Evolutionary conservation across 176 grass and related monocot species (phyloP), one percentile per base, ranked within the genome.

Genomic region (Neostapfia colusana): DNA sequence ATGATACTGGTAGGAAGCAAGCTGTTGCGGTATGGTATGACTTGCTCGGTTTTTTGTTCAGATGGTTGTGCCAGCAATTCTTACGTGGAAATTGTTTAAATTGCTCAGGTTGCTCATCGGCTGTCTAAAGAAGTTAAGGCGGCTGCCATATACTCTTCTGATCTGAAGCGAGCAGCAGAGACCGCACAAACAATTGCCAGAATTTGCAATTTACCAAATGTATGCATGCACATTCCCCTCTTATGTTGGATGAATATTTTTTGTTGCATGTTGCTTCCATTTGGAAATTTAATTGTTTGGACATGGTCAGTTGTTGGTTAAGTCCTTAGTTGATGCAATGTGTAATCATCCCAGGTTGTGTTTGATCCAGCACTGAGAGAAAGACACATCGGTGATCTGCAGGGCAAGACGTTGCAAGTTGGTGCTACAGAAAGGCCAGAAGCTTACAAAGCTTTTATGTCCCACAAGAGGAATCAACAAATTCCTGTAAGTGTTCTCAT

Each of bases 1-100:
- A 99, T 87, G 95, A 92, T 40, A 86, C 66, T 82, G 92, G 95
- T 56, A 92, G 89, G 45, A 74, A 87, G 39, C 92, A 99, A 87
- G 95, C 89, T 36, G 68, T 73, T 75, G 85, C 62, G 85, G 95
- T 99, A 92, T 88, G 78, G 27, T 85, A 73, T 61, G 66, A 70
- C 41, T 48, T 77, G 28, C 13, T 74, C 21, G 44, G 68, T 75
- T 70, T 44, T 43, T 60, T 16, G 10, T 17, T 21, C 57, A 10
- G 51, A 58, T 36, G 24, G 18, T 63, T 60, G 16, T 37, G 41
- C 59, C 53, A 42, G 45, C 46, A n/a, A 41, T 77, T 85, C 70
- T 90, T 81, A 95, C 85, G 31, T 43, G 64, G 38, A 62, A 46
- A n/a, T 74, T 68, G 27, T 77, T 25, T 79, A 11, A 66, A 23